Percentiles rank a stretch among this genome's conserved stretches.
These are phyloP conservation scores for Metrosideros polymorpha DNA, from an alignment of 441 rosid species.

Conservation along the genomic window DNA sequence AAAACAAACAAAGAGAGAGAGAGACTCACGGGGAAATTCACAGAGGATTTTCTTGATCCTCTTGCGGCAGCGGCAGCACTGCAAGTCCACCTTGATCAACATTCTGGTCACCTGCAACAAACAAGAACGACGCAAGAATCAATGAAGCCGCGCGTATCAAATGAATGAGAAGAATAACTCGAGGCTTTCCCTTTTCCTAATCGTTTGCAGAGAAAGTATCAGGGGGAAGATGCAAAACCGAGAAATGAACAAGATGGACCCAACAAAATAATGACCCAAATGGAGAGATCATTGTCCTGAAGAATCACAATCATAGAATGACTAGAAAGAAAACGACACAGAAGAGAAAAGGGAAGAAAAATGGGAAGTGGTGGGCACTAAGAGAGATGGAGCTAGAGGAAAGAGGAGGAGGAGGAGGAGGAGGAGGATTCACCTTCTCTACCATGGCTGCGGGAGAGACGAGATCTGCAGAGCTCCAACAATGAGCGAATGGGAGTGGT, in stretches of 20 bases:
- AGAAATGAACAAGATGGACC: not conserved
- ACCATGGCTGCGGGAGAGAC: not conserved
- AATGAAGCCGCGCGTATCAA: not conserved
- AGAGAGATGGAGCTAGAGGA: not conserved
- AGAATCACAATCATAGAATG: not conserved
- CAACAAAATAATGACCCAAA: not conserved
- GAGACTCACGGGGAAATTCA: not conserved
- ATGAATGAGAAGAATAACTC: not conserved
- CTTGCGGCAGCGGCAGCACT: conserved; percentile 1
- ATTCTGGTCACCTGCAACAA: not conserved
- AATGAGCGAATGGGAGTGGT: not conserved
- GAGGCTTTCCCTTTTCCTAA: not conserved
- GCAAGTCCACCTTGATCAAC: not conserved
- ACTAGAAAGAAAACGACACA: not conserved
- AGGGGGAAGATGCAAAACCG: not conserved
- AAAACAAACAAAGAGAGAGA: not conserved
- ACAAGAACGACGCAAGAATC: not conserved
- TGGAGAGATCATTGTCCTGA: not conserved
- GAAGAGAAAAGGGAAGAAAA: not conserved
- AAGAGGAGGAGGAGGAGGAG: not conserved
- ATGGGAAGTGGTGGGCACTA: too few relatives aligned
- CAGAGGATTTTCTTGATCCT: conserved; percentile 5
- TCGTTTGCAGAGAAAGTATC: not conserved
- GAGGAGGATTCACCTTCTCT: not conserved
- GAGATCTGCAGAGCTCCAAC: not conserved